phyloP scores from a whole-genome alignment of 805 yeast genomes.

The Ogataea degrootiae region DNA sequence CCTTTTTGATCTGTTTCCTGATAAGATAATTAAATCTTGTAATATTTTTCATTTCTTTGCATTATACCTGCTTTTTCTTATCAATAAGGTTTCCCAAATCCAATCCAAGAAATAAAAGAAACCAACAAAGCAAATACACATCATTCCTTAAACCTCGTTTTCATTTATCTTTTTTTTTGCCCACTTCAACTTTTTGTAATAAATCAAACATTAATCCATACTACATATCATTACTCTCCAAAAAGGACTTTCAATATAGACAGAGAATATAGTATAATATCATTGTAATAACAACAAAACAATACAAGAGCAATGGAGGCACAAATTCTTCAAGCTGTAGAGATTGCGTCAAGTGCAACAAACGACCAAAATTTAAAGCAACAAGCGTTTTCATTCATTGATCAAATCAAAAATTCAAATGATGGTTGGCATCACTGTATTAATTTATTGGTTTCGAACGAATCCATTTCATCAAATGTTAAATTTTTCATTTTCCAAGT shows the following conservation, averaged over 20 bases:
- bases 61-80: no score
- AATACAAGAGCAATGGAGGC: constrained; percentile 24
- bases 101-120: no score
- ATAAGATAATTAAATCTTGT: no score
- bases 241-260: not conserved
- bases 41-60: no score
- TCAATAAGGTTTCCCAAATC: no score
- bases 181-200: no score
- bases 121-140: no score
- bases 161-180: no score
- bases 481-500: constrained; percentile 70
- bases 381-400: constrained; percentile 53
- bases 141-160: no score
- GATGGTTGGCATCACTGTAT: constrained; percentile 55
- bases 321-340: constrained; percentile 86
- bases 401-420: constrained; percentile 46
- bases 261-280: no score
- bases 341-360: constrained; percentile 69
- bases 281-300: not conserved
- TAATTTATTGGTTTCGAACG: constrained; percentile 36
- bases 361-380: constrained; percentile 57
- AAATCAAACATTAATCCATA: no score
- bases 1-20: no score
- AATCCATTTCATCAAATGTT: constrained; percentile 43
- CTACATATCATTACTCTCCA: not conserved